A percentile compares a stretch with the other conserved stretches of the same genome.
phyloP scores from a whole-genome alignment of 257 asterid genomes.

The Sherardia arvensis region DNA sequence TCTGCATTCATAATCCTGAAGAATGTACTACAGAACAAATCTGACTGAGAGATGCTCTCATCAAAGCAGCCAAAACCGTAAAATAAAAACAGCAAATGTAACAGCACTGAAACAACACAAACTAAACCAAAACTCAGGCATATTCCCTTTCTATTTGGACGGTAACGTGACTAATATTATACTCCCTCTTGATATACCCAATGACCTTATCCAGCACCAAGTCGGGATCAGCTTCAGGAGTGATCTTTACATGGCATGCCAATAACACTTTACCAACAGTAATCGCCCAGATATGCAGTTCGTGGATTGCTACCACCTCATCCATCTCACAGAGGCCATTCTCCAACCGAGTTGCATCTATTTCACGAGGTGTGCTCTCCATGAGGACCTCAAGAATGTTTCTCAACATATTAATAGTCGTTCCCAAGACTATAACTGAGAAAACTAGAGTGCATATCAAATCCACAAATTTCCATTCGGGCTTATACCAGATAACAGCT shows the following conservation, averaged over 20 bases:
- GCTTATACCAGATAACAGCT: slow-evolving; percentile 78
- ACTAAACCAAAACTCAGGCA: background rate
- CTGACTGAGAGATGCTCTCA: background rate
- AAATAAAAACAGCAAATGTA: background rate
- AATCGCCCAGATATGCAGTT: slow-evolving; percentile 91
- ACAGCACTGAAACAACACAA: background rate
- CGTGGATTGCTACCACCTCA: slow-evolving; percentile 78
- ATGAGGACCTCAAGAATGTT: slow-evolving; percentile 76
- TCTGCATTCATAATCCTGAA: background rate
- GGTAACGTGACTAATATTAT: slow-evolving; percentile 79
- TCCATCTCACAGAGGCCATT: slow-evolving; percentile 81
- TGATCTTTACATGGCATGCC: slow-evolving; percentile 81
- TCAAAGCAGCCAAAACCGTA: background rate
- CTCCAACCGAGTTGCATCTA: slow-evolving; percentile 72
- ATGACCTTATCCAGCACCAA: slow-evolving; percentile 67
- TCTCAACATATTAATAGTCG: slow-evolving; percentile 71
- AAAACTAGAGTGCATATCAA: slow-evolving; percentile 75
- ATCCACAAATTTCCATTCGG: slow-evolving; percentile 80
- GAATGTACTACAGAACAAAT: background rate
- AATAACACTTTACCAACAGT: slow-evolving; percentile 75
- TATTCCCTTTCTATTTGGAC: slow-evolving; percentile 79
- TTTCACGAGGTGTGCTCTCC: slow-evolving; percentile 95
- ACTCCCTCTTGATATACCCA: slow-evolving; percentile 65
- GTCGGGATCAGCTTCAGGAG: slow-evolving; percentile 74
- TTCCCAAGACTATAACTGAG: slow-evolving; percentile 51